Conservation (phyloP, 31 red algal species). For the Odonthalia washingtoniensis region DNA sequence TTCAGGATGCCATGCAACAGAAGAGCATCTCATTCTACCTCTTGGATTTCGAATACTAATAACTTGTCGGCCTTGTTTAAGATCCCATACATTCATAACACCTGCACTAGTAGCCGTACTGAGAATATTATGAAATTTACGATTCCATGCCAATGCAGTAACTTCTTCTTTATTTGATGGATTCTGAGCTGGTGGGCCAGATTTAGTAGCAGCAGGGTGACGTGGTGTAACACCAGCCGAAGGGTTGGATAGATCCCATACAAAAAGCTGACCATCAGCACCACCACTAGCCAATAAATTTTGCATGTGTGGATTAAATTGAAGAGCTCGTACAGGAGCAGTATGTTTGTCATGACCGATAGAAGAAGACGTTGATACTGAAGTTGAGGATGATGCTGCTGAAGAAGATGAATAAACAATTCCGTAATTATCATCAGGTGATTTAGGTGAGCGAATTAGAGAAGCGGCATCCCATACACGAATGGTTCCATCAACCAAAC, state of each 20-base stretch:
- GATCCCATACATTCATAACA: slow-evolving; percentile 87
- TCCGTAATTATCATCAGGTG: slow-evolving; percentile 52
- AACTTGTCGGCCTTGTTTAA: slow-evolving; percentile 84
- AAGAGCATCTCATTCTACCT: slow-evolving; percentile 70
- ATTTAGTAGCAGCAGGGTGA: slow-evolving; percentile 50
- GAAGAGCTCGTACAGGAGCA: slow-evolving; percentile 68
- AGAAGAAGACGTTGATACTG: too few species aligned
- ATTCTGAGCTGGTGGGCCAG: slow-evolving; percentile 21
- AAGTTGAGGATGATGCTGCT: too few species aligned
- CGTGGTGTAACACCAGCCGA: slow-evolving; percentile 56
- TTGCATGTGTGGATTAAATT: slow-evolving; percentile 78
- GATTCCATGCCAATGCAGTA: slow-evolving; percentile 85
- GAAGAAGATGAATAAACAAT: slow-evolving; percentile 58
- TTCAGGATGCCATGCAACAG: slow-evolving; percentile 89
- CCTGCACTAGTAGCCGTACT: slow-evolving; percentile 72
- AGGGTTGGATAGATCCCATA: slow-evolving; percentile 90
- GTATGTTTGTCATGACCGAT: slow-evolving; percentile 57
- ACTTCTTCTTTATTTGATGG: slow-evolving; percentile 77
- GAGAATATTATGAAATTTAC: slow-evolving; percentile 85
- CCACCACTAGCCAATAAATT: slow-evolving; percentile 79
- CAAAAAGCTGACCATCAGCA: slow-evolving; percentile 78
- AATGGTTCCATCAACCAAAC: slow-evolving; percentile 88
- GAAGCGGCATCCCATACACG: slow-evolving; percentile 90
- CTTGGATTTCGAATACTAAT: slow-evolving; percentile 86
- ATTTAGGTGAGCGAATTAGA: slow-evolving; percentile 48